Evolutionary conservation across 441 rosid species (phyloP).

Genomic region (Brassica balearica): DNA sequence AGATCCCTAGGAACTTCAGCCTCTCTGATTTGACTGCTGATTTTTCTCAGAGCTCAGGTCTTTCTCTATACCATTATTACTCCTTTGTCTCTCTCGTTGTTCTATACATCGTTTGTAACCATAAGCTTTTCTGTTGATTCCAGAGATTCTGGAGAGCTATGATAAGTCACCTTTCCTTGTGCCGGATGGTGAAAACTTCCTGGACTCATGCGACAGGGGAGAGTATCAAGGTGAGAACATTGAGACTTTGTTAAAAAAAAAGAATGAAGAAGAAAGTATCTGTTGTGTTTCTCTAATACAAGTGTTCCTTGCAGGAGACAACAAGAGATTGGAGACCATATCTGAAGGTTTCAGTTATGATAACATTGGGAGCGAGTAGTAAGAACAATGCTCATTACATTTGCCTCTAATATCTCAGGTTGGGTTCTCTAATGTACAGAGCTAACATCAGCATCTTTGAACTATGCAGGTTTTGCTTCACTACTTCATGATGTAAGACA

Average conservation of each 20-base stretch:
- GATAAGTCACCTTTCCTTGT: conserved; percentile 85
- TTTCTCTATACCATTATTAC: conserved; percentile 30
- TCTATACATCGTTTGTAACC: too few species aligned
- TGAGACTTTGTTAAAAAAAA: neutral
- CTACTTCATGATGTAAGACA: conserved; percentile 35
- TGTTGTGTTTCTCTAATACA: neutral
- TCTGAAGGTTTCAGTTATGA: conserved; percentile 91
- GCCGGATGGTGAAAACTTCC: conserved; percentile 65
- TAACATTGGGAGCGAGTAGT: conserved; percentile 75
- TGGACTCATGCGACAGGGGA: conserved; percentile 83
- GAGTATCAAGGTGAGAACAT: conserved; percentile 72
- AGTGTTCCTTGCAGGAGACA: conserved; percentile 62
- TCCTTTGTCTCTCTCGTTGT: conserved; percentile 5
- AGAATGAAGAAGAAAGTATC: conserved; percentile 14
- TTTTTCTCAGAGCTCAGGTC: conserved; percentile 94
- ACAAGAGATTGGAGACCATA: conserved; percentile 80
- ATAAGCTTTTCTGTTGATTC: conserved; percentile 28
- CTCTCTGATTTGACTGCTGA: conserved; percentile 96
- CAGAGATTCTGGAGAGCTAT: conserved; percentile 86
- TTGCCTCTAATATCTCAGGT: neutral
- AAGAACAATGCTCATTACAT: conserved; percentile 16
- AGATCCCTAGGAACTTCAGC: conserved; percentile 88
- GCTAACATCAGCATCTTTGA: conserved; percentile 10
- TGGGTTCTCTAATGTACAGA: conserved; percentile 8
- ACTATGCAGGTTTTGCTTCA: conserved; percentile 40